phyloP scores from a whole-genome alignment of 202 grass and related monocot species.

The Setaria italica region DNA sequence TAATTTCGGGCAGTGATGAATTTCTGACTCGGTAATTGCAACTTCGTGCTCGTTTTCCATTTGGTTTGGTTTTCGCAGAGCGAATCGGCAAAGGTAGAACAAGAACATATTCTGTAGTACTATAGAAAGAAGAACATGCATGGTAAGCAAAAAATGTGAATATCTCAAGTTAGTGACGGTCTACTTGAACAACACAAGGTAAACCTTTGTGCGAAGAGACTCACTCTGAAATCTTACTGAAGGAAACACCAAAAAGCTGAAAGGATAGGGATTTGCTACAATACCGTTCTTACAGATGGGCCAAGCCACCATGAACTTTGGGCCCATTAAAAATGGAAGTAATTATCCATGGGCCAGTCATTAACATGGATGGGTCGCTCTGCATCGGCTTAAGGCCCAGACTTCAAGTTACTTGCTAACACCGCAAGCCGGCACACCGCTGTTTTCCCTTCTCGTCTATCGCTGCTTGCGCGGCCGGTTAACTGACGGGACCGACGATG shows the following conservation, averaged over 20 bases:
- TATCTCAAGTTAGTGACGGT: not conserved
- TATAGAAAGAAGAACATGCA: too few relatives aligned
- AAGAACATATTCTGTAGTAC: not conserved
- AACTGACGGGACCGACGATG: too few relatives aligned
- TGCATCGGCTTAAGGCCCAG: too few relatives aligned
- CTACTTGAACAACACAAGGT: not conserved
- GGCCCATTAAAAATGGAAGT: not conserved
- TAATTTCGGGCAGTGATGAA: not conserved
- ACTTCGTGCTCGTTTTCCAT: not conserved
- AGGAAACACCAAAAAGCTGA: not conserved
- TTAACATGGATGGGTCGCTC: too few relatives aligned
- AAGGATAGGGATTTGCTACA: not conserved
- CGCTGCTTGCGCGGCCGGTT: too few relatives aligned
- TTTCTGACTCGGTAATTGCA: not conserved
- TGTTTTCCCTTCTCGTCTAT: too few relatives aligned
- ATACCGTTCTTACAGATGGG: not conserved
- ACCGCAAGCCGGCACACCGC: too few relatives aligned
- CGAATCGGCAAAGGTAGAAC: not conserved
- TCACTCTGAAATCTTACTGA: not conserved
- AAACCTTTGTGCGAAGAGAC: not conserved
- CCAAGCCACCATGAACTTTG: not conserved
- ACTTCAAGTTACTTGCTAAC: too few relatives aligned
- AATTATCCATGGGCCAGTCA: not conserved
- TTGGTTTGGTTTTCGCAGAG: constrained; percentile 7
- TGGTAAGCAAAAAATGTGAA: too few relatives aligned